A percentile compares a stretch with the other conserved stretches of the same genome.
These are phyloP conservation scores for Pyrenochaeta sp. DNA, from an alignment of 2,329 filamentous ascomycete species.

Conservation along the genomic window DNA sequence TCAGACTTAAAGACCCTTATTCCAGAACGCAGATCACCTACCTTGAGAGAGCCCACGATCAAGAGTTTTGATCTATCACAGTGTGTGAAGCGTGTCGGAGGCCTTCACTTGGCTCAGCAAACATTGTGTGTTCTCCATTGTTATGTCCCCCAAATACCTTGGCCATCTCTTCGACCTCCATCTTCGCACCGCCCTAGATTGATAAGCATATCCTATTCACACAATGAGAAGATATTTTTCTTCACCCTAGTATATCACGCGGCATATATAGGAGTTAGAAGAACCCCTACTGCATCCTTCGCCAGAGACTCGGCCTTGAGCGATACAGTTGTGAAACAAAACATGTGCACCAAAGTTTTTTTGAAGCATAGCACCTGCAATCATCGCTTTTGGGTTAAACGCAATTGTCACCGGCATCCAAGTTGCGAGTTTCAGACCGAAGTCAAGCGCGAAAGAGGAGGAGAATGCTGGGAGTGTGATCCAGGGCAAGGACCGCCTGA, in stretches of 20 bases:
- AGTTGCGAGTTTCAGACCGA: slow-evolving; percentile 22
- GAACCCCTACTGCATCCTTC: not conserved
- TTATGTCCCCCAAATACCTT: not conserved
- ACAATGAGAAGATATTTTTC: too few relatives aligned
- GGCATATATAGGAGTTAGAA: not conserved
- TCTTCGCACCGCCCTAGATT: not conserved
- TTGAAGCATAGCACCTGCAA: slow-evolving; percentile 30
- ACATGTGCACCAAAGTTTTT: slow-evolving; percentile 32
- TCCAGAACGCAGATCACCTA: too few relatives aligned
- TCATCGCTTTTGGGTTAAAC: slow-evolving; percentile 28
- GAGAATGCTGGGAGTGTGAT: slow-evolving; percentile 35
- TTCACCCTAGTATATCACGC: too few relatives aligned
- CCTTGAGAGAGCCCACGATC: too few relatives aligned
- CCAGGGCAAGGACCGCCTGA: slow-evolving; percentile 31
- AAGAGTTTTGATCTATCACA: too few relatives aligned
- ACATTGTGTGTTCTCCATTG: not conserved
- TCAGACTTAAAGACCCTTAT: too few relatives aligned
- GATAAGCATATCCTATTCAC: not conserved
- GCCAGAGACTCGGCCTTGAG: not conserved
- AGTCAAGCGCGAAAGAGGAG: slow-evolving; percentile 25
- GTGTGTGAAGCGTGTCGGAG: too few relatives aligned
- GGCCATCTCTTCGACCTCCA: not conserved
- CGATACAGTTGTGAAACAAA: not conserved
- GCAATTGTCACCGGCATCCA: slow-evolving; percentile 24
- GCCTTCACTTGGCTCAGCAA: not conserved